Conservation (phyloP, 73 alveolate genomes). For the Loxodes magnus region DNA sequence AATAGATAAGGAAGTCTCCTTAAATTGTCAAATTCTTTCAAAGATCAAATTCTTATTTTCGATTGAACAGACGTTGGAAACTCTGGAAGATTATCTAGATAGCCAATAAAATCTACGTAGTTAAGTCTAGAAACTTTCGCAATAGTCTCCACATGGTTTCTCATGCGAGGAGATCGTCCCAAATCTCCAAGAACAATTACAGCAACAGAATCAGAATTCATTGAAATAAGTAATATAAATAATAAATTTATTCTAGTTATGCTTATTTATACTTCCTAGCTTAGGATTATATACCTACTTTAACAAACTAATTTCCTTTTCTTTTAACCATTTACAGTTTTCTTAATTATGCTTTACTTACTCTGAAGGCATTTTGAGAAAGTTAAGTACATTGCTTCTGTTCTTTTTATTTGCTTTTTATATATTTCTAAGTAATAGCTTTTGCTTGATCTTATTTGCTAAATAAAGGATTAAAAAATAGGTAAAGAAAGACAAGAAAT, state of each 20-base stretch:
- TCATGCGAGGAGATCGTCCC: conserved; percentile 91
- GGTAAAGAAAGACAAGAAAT: too few relatives aligned
- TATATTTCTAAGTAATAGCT: too few relatives aligned
- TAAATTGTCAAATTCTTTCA: conserved; percentile 19
- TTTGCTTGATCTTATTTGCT: too few relatives aligned
- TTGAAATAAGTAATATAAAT: neutral
- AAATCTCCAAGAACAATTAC: conserved; percentile 95
- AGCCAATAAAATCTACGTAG: conserved; percentile 21
- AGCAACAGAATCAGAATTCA: conserved; percentile 4
- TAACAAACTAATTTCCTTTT: too few relatives aligned
- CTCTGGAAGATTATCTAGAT: conserved; percentile 16
- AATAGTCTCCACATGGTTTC: conserved; percentile 75
- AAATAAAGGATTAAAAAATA: too few relatives aligned
- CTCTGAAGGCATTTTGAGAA: too few relatives aligned
- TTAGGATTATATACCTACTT: too few relatives aligned
- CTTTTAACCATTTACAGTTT: too few relatives aligned
- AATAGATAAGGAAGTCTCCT: conserved; percentile 47
- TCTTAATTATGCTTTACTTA: too few relatives aligned
- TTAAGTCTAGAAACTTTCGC: conserved; percentile 15
- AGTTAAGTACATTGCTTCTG: too few relatives aligned
- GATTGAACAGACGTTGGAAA: conserved; percentile 10
- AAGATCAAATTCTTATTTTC: conserved; percentile 12
- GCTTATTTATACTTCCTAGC: too few relatives aligned
- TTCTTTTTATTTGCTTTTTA: too few relatives aligned
- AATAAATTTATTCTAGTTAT: neutral